Evolutionary conservation across 495 filamentous ascomycete genomes (phyloP).

Genomic region (Hypoxylon perforatum): DNA sequence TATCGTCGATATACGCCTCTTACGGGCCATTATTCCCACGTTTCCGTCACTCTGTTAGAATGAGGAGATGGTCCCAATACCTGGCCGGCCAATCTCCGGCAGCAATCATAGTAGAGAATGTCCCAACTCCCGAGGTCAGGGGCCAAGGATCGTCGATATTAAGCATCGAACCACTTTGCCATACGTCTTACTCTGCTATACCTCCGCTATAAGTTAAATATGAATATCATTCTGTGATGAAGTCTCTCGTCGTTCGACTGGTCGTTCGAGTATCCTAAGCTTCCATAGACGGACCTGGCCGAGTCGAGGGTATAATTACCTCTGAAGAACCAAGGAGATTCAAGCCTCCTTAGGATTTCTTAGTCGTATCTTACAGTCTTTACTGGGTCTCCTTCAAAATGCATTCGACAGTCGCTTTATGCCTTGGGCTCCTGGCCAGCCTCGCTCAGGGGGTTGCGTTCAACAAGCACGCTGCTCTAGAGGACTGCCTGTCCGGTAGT

Average conservation of each 20-base stretch:
- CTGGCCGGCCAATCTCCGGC: constrained; percentile 29
- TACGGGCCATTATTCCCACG: constrained; percentile 25
- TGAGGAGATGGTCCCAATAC: background rate
- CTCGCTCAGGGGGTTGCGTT: constrained; percentile 31
- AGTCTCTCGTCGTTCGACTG: constrained; percentile 31
- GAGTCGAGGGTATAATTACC: constrained; percentile 39
- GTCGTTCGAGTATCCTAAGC: constrained; percentile 33
- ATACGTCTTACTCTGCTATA: constrained; percentile 25
- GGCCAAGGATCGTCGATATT: constrained; percentile 37
- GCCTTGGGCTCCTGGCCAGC: constrained; percentile 41
- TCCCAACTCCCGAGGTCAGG: constrained; percentile 29
- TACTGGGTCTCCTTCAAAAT: constrained; percentile 27
- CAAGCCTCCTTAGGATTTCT: constrained; percentile 4
- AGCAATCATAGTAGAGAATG: constrained; percentile 12
- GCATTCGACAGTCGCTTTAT: constrained; percentile 34
- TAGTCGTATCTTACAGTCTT: constrained; percentile 6
- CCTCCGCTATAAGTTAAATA: constrained; percentile 37
- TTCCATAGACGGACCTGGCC: constrained; percentile 33
- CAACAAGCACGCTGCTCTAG: constrained; percentile 48
- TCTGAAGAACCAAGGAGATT: constrained; percentile 8
- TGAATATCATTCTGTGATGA: constrained; percentile 20
- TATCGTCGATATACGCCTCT: constrained; percentile 3
- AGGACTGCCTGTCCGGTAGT: constrained; percentile 54
- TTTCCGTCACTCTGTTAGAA: constrained; percentile 10
- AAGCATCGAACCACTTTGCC: constrained; percentile 38